These are phyloP conservation scores for Acidiella bohemica DNA, from an alignment of 495 filamentous ascomycete genomes.

Conservation along the genomic window DNA sequence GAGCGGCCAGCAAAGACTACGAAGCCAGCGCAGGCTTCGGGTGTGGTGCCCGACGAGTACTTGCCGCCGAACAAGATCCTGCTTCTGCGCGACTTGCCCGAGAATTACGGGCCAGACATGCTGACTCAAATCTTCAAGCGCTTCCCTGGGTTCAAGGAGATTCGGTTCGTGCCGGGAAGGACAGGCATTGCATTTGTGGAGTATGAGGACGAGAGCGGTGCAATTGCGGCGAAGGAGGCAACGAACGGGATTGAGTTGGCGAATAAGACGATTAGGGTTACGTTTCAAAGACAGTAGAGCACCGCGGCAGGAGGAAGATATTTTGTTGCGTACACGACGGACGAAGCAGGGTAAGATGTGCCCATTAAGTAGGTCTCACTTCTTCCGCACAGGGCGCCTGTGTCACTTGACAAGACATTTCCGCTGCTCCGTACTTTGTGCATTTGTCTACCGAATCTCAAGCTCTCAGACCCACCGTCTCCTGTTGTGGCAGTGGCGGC, in stretches of 20 bases:
- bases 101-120: constrained; percentile 66
- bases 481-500: no score
- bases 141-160: constrained; percentile 91
- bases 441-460: no score
- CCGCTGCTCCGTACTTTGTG: no score
- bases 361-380: no score
- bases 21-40: constrained; percentile 58
- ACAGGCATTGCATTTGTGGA: constrained; percentile 93
- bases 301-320: not conserved
- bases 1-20: constrained; percentile 45
- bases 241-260: constrained; percentile 78
- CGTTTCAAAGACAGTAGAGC: constrained; percentile 67
- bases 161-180: constrained; percentile 73
- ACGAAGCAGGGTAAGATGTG: no score
- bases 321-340: no score
- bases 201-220: constrained; percentile 78
- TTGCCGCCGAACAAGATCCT: constrained; percentile 93
- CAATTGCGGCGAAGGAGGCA: constrained; percentile 90
- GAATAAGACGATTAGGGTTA: constrained; percentile 46
- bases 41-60: constrained; percentile 90
- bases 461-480: no score
- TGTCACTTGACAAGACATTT: no score
- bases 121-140: constrained; percentile 70
- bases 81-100: constrained; percentile 88
- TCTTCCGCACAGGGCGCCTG: no score